Base-by-base conservation (phyloP, 371 early-diverging fungal species). In the Rhizopus delemar region DNA sequence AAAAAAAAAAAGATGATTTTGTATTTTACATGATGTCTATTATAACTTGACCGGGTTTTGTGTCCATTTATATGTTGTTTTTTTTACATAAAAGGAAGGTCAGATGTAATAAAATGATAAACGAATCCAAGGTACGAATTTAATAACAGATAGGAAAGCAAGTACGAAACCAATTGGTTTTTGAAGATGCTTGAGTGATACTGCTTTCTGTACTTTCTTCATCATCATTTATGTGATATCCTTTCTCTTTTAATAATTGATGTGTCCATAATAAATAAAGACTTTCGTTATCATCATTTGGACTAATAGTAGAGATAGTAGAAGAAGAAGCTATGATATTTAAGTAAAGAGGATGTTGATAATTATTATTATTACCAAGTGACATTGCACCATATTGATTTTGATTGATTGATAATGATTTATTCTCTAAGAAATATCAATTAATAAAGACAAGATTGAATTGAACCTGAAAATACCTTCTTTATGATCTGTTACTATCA, bases 211-310 rank as follows among this genome's bases (percentile, higher is more conserved):
- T 32, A 39, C 64, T 64, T 4, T 45, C 31, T 1, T 62, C 57
- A 33, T 46, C 15, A 0, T 43, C 43, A 15, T 15, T n/a, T 8
- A 43, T 7, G 13, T 43, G 5, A 11, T 13, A n/a, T 5, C 5
- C n/a, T 55, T 57, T 64, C 48, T 77, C 71, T 48, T 64, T 65
- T 33, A 77, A 33, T 16, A 77, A 46, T 57, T 77, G 74, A 57
- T 77, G 72, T 31, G 74, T 77, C 73, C 73, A 77, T 16, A 66
- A 51, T 35, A 77, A 49, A 59, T 77, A 77, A 3, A 77, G 59
- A 1, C 77, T 68, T 46, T 77, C 74, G 38, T 77, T 69, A 41
- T 74, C 65, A 38, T 70, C 72, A 53, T 74, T 58, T 8, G 62
- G 62, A 31, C 55, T 62, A 11, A 62, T 41, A n/a, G 62, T 62